Conservation (phyloP, 2,329 filamentous ascomycete species). For the Cladosporium velox region DNA sequence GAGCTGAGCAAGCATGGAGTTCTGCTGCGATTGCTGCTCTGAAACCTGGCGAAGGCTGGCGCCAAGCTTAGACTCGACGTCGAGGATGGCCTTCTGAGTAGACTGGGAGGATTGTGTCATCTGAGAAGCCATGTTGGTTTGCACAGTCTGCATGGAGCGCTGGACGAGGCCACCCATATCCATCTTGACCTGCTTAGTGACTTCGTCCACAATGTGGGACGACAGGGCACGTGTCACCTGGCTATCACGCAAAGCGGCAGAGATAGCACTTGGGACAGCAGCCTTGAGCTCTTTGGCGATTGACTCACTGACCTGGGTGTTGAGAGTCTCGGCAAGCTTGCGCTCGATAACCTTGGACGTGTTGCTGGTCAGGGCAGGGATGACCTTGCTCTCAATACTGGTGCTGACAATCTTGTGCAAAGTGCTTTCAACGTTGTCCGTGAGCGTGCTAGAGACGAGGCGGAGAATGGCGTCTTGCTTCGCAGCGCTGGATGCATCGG, state of each 20-base stretch:
- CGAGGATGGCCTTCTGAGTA: constrained; percentile 66
- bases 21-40: constrained; percentile 14
- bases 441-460: constrained; percentile 67
- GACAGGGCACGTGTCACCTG: constrained; percentile 72
- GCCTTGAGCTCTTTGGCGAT: constrained; percentile 74
- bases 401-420: constrained; percentile 74
- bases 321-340: constrained; percentile 69
- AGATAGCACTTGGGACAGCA: constrained; percentile 66
- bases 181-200: constrained; percentile 51
- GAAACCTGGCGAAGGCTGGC: constrained; percentile 13
- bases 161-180: constrained; percentile 55
- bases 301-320: constrained; percentile 63
- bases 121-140: constrained; percentile 47
- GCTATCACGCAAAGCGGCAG: constrained; percentile 69
- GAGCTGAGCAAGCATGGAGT: constrained; percentile 17
- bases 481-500: constrained; percentile 63
- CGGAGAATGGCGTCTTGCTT: constrained; percentile 70
- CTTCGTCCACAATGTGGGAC: constrained; percentile 68
- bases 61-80: constrained; percentile 57
- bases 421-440: constrained; percentile 73
- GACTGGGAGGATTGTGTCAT: constrained; percentile 60
- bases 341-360: constrained; percentile 70
- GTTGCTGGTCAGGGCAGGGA: constrained; percentile 71
- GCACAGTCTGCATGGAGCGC: constrained; percentile 62
- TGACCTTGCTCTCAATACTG: constrained; percentile 72